Conservation (phyloP, 2,329 filamentous ascomycete species). For the Colletotrichum orbiculare region DNA sequence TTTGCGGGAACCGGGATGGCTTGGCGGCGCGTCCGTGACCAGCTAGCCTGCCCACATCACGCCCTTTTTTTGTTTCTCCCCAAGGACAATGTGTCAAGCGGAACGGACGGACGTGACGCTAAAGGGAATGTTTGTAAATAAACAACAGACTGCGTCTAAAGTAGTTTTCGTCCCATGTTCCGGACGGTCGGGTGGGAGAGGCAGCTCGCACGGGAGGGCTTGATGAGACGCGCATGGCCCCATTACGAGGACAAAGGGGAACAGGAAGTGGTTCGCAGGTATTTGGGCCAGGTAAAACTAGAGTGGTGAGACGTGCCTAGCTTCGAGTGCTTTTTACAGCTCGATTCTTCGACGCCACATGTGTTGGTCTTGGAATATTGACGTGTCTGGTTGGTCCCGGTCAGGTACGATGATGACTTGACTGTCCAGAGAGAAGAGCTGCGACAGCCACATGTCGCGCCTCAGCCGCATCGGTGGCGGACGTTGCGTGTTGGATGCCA, state of each 20-base stretch:
- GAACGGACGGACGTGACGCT: not conserved
- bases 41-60: not conserved
- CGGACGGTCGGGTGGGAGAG: not conserved
- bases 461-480: not conserved
- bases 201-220: not conserved
- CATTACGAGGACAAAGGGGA: too few relatives aligned
- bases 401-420: not conserved
- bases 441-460: not conserved
- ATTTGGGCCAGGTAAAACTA: not conserved
- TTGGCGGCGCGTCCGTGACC: not conserved
- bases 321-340: not conserved
- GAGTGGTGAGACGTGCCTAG: not conserved
- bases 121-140: not conserved
- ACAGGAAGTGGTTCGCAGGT: too few relatives aligned
- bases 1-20: not conserved
- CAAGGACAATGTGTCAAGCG: not conserved
- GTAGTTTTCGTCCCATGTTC: not conserved
- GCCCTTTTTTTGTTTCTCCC: not conserved
- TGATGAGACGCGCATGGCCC: not conserved
- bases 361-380: not conserved
- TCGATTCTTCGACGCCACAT: not conserved
- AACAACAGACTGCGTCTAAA: not conserved
- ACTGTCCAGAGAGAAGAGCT: not conserved
- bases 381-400: too few relatives aligned
- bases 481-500: too few relatives aligned